These are phyloP conservation scores for Fusarium sp. DNA, from an alignment of 2,329 filamentous ascomycete species.

Conservation along the genomic window DNA sequence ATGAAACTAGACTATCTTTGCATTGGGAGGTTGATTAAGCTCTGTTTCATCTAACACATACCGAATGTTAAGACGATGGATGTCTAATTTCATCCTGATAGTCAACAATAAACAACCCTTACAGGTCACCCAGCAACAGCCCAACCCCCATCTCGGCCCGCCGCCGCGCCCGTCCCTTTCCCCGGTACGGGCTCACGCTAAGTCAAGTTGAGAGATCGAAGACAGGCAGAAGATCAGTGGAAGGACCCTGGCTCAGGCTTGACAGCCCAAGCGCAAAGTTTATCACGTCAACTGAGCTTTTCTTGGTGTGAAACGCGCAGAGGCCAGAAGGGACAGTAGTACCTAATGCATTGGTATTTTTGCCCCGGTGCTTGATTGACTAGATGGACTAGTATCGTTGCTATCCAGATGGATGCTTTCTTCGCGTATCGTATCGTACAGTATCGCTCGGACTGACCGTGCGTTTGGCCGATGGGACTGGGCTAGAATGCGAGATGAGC, in stretches of 20 bases:
- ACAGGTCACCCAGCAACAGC: constrained; percentile 18
- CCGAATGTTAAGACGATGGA: background rate
- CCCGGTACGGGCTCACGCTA: constrained; percentile 24
- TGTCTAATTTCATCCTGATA: constrained; percentile 16
- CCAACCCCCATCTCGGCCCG: constrained; percentile 24
- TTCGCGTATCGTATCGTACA: constrained; percentile 4
- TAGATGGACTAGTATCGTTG: background rate
- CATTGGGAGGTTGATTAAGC: constrained; percentile 5
- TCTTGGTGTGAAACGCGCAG: constrained; percentile 1
- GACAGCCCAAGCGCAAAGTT: constrained; percentile 15
- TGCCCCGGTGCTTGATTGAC: background rate
- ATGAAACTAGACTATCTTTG: constrained; percentile 8
- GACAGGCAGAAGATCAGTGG: constrained; percentile 12
- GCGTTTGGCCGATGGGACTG: background rate
- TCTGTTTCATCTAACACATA: constrained; percentile 4
- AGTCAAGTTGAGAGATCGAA: constrained; percentile 13
- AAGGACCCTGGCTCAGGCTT: constrained; percentile 14
- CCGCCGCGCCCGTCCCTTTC: constrained; percentile 25
- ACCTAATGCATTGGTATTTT: background rate
- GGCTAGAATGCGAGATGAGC: constrained; percentile 8
- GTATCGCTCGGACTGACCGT: constrained; percentile 10
- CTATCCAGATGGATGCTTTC: background rate
- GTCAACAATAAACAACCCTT: constrained; percentile 28
- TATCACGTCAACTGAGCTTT: constrained; percentile 3
- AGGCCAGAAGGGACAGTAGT: constrained; percentile 1